A percentile compares a stretch with the other conserved stretches of the same genome.
Evolutionary conservation across 805 yeast genomes (phyloP).

Genomic region (Saccharomycopsis malanga): DNA sequence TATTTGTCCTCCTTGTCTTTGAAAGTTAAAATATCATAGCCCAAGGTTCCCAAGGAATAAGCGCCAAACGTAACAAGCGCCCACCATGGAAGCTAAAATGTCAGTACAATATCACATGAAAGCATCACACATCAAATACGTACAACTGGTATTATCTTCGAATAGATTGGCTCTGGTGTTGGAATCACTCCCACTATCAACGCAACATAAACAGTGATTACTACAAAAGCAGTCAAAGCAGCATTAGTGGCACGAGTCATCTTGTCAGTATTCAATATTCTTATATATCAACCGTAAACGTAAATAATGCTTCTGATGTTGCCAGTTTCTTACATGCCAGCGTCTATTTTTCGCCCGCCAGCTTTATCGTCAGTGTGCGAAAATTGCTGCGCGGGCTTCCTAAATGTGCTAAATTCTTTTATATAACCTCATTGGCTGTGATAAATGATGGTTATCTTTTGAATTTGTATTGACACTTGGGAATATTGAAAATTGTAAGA

Average conservation of each 20-base stretch:
- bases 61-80: conserved; percentile 60
- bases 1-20: conserved; percentile 66
- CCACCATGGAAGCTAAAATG: conserved; percentile 53
- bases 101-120: not conserved
- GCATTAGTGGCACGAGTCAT: conserved; percentile 71
- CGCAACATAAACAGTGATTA: conserved; percentile 48
- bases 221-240: conserved; percentile 36
- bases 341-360: no score
- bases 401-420: no score
- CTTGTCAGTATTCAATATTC: not conserved
- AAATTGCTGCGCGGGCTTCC: no score
- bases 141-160: conserved; percentile 50
- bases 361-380: no score
- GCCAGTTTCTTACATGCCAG: no score
- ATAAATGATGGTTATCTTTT: no score
- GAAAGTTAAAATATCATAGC: conserved; percentile 61
- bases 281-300: no score
- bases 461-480: no score
- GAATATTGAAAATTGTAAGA: no score
- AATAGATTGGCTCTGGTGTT: conserved; percentile 38
- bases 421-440: no score
- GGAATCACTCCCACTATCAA: conserved; percentile 49
- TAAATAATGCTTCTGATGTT: no score
- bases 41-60: conserved; percentile 59
- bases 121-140: no score